Evolutionary conservation across 2,329 filamentous ascomycete species (phyloP), one percentile per base, ranked within the genome.

Genomic region (Penicillium sp.): DNA sequence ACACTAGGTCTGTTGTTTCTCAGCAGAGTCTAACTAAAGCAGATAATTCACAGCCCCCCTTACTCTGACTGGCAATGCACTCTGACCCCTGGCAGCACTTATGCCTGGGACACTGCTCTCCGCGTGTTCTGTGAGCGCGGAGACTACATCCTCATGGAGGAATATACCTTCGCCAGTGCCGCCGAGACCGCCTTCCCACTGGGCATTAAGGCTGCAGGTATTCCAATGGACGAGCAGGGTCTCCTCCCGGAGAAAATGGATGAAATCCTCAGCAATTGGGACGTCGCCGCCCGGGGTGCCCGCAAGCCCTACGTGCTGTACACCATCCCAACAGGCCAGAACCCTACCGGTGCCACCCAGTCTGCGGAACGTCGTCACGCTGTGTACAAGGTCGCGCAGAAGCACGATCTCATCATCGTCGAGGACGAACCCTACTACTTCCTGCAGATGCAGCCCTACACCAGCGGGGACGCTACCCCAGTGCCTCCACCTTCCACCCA

Each of bases 361-460:
- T 81, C 86, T 38, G 71, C 75, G 5, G 78, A 85, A 68, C 81
- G 92, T 54, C 81, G 91, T 50, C 80, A 80, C 61, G 88, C 85
- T 22, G 80, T 96, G 43, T 96, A 96, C 75, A 79, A 79, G 35
- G 82, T 96, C 14, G 89, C 88, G 31, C 87, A 88, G 70, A 91
- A 90, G 76, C 90, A 96, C 73, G 89, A 96, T 69, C 68, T 96
- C 38, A 88, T 84, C 76, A 92, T 97, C 69, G 78, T 96, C 63
- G 92, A 97, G 77, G 92, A 96, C 70, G 92, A 96, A 71, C 92
- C 92, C 1, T 96, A 96, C 77, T 96, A 95, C 76, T 96, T 93
- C 77, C 80, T 96, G 35, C 92, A 96, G 69, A 87, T 87, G 84
- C 85, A 89, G 64, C 85, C 88, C 0, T 93, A 91, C 74, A 81